Percentiles rank a stretch among this genome's conserved stretches.
Evolutionary conservation across 495 filamentous ascomycete genomes (phyloP).

Genomic region (Aspergillus ellipticus): DNA sequence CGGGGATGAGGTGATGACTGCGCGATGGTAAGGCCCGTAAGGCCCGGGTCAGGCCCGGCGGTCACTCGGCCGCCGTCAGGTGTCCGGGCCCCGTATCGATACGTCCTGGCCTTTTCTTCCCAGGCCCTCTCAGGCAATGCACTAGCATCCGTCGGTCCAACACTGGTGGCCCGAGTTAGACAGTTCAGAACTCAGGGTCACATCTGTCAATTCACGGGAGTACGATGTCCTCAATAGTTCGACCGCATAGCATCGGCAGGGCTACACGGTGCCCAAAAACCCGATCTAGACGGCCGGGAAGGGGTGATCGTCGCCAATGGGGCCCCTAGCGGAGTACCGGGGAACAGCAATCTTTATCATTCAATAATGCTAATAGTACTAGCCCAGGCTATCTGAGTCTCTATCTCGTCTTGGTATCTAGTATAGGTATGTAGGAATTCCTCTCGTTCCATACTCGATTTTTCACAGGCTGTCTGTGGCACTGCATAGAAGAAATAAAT

Average conservation of each 20-base stretch:
- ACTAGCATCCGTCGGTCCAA: not conserved
- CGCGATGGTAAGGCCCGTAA: not conserved
- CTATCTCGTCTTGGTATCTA: not conserved
- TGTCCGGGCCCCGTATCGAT: not conserved
- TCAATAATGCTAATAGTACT: not conserved
- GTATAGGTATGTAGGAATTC: no score
- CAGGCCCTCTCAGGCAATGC: not conserved
- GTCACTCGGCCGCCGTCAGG: constrained; percentile 11
- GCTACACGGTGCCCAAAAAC: not conserved
- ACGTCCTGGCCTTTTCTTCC: not conserved
- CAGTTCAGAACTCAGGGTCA: no score
- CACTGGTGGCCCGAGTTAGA: no score
- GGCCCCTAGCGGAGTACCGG: not conserved
- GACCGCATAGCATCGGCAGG: not conserved
- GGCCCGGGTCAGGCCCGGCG: constrained; percentile 9
- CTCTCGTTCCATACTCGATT: not conserved
- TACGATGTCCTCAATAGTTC: not conserved
- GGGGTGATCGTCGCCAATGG: not conserved
- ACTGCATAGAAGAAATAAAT: not conserved
- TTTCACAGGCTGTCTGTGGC: not conserved
- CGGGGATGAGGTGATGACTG: constrained; percentile 3
- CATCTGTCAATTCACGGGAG: no score
- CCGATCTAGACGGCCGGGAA: not conserved
- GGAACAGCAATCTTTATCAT: not conserved
- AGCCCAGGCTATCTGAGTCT: not conserved